A percentile compares a stretch with the other conserved stretches of the same genome.
Evolutionary conservation across 768 basidiomycete species (phyloP).

Genomic region (Rhodotorula toruloides): DNA sequence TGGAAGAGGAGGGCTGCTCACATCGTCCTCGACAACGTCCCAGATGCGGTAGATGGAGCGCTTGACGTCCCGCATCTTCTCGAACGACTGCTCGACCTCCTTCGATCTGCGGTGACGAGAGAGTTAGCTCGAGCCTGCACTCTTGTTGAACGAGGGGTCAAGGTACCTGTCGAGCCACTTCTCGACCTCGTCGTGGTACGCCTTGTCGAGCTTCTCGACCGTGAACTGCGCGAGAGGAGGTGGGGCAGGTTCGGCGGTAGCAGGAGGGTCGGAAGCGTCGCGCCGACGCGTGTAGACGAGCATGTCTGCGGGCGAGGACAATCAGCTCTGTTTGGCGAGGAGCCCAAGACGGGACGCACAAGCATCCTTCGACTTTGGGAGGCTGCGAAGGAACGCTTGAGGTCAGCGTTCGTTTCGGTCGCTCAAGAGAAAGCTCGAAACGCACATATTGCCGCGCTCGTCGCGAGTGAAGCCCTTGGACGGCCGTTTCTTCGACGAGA

Average conservation of each 20-base stretch:
- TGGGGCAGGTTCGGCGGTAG: slow-evolving; percentile 48
- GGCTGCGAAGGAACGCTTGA: background rate
- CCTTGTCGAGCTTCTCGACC: slow-evolving; percentile 56
- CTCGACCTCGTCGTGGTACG: slow-evolving; percentile 57
- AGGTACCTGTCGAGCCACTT: slow-evolving; percentile 49
- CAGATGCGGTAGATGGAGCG: slow-evolving; percentile 61
- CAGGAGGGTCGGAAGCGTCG: slow-evolving; percentile 8
- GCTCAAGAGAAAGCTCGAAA: background rate
- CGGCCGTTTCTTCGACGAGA: slow-evolving; percentile 47
- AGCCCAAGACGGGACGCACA: slow-evolving; percentile 1
- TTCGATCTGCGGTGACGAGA: slow-evolving; percentile 16
- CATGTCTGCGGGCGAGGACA: slow-evolving; percentile 57
- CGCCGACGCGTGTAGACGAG: slow-evolving; percentile 74
- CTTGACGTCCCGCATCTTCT: slow-evolving; percentile 55
- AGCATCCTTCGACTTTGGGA: slow-evolving; percentile 42
- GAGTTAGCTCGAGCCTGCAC: too few relatives aligned
- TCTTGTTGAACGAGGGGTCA: background rate
- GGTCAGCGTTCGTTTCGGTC: background rate
- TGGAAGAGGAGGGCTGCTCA: slow-evolving; percentile 42
- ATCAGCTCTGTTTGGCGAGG: background rate
- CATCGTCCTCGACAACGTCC: slow-evolving; percentile 56
- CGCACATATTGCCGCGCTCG: slow-evolving; percentile 8
- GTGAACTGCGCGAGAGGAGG: slow-evolving; percentile 57
- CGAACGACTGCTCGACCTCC: slow-evolving; percentile 49
- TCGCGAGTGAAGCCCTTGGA: slow-evolving; percentile 6